Evolutionary conservation across 768 basidiomycete species (phyloP), one percentile per base, ranked within the genome.

Genomic region (Phylloporus sp.): DNA sequence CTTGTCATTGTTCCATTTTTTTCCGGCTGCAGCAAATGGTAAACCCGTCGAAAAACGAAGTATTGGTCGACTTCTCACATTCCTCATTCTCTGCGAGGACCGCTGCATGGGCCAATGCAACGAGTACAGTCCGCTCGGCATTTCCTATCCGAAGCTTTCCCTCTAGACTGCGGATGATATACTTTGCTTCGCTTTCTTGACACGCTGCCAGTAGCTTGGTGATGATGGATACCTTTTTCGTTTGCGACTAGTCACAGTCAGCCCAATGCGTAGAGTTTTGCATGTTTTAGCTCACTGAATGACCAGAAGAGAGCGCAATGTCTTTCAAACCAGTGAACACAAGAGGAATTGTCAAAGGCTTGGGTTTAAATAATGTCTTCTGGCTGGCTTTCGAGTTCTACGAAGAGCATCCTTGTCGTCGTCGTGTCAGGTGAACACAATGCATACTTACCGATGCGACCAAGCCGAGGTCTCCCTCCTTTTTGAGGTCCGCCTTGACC

Each of bases 101-200:
- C 22, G 79, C 79, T 11, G 95, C 95, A 61, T 92, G 91, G 0
- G 95, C 90, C 31, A 99, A 72, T n/a, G 93, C 87, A 28, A 95
- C 87, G 36, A 98, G 73, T n/a, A 96, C 85, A 0, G 93, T 94
- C 44, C 90, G 84, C 64, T 98, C 96, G 7, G 96, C 96, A 61
- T 97, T 87, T 33, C 96, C 91, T 61, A 99, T 98, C 13, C 96
- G 81, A 29, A 99, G 78, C 66, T 99, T 99, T 49, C 96, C 96
- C 70, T 97, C 94, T 53, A 97, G 70, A 62, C 90, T 92, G 32
- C 95, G 84, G 28, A 98, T 85, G 55, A 98, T 89, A 64, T 94
- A 99, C 63, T 97, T 98, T 20, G 96, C 94, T 69, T 99, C 96
- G 24, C 79, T 71, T 49, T 83, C 90, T 59, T 90, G 85, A 63